Evolutionary conservation across 2,329 filamentous ascomycete species (phyloP).

Genomic region (Leptographium flavum): DNA sequence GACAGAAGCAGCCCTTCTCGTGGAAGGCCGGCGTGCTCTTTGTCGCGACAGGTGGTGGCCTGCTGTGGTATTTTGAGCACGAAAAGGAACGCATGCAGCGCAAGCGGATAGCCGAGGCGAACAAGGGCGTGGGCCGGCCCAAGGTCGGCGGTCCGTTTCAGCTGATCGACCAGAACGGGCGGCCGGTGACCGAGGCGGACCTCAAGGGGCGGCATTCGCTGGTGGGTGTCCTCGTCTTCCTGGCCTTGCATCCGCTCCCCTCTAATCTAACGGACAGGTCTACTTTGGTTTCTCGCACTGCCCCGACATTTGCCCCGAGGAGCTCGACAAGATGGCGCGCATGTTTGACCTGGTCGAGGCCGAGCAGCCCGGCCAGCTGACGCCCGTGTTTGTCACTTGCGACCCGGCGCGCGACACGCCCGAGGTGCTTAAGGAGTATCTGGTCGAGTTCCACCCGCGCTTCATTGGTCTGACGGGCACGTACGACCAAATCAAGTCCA

Average conservation of each 20-base stretch:
- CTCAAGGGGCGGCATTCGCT: constrained; percentile 77
- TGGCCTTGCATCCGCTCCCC: background rate
- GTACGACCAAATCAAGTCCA: constrained; percentile 83
- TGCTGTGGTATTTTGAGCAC: constrained; percentile 83
- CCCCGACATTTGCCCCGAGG: constrained; percentile 96
- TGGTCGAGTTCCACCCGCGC: constrained; percentile 76
- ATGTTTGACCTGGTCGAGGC: constrained; percentile 67
- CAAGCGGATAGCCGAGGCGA: constrained; percentile 76
- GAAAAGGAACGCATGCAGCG: constrained; percentile 88
- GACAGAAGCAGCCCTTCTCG: constrained; percentile 62
- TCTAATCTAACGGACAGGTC: constrained; percentile 36
- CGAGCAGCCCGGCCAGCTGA: constrained; percentile 36
- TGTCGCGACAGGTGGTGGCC: constrained; percentile 57
- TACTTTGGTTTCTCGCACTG: constrained; percentile 99
- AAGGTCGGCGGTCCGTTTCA: constrained; percentile 85
- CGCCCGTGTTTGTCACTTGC: constrained; percentile 87
- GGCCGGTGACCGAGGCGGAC: constrained; percentile 61
- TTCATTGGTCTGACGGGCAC: constrained; percentile 84
- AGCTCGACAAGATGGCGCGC: constrained; percentile 97
- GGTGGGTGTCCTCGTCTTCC: constrained; percentile 30
- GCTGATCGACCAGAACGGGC: constrained; percentile 69
- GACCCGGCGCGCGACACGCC: constrained; percentile 87
- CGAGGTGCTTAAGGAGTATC: constrained; percentile 68
- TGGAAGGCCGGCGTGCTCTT: constrained; percentile 84
- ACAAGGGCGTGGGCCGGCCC: constrained; percentile 82